Conservation (phyloP, 768 basidiomycete species). For the Cytidiella melzeri region DNA sequence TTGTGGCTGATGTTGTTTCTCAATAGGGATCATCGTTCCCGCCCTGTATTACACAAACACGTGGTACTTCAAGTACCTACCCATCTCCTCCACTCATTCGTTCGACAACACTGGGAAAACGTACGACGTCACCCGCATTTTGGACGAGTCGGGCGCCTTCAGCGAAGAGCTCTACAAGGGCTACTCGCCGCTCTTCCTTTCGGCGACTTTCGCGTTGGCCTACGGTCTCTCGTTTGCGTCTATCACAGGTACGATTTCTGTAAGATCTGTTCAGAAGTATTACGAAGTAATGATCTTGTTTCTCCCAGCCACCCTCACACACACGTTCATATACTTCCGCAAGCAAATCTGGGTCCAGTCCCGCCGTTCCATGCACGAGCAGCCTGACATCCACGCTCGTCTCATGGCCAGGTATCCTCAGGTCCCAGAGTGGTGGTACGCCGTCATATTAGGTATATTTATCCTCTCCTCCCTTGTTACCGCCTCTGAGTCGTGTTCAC, state of each 20-base stretch:
- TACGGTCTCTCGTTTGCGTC: constrained; percentile 69
- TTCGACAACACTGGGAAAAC: constrained; percentile 39
- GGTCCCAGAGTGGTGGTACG: constrained; percentile 87
- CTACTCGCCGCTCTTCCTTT: constrained; percentile 43
- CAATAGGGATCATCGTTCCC: constrained; percentile 48
- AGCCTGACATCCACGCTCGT: constrained; percentile 80
- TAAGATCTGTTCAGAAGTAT: background rate
- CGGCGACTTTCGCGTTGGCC: constrained; percentile 64
- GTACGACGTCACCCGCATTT: constrained; percentile 38
- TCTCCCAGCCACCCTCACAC: constrained; percentile 49
- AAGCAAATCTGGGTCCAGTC: constrained; percentile 73
- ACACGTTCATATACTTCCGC: constrained; percentile 68
- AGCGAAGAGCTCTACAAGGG: constrained; percentile 32
- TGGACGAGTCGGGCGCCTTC: constrained; percentile 31
- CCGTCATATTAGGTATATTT: constrained; percentile 44
- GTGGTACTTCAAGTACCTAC: constrained; percentile 65
- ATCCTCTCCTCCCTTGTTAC: background rate
- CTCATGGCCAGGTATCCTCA: constrained; percentile 73
- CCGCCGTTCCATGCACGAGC: constrained; percentile 65
- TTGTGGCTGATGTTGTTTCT: constrained; percentile 8
- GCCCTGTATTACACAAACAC: constrained; percentile 63
- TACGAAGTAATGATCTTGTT: background rate
- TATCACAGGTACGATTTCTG: background rate
- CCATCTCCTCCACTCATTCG: constrained; percentile 32
- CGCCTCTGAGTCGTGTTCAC: background rate